Evolutionary conservation across 306 rosid species (phyloP).

Genomic region (Amphicarpaea edgeworthii): DNA sequence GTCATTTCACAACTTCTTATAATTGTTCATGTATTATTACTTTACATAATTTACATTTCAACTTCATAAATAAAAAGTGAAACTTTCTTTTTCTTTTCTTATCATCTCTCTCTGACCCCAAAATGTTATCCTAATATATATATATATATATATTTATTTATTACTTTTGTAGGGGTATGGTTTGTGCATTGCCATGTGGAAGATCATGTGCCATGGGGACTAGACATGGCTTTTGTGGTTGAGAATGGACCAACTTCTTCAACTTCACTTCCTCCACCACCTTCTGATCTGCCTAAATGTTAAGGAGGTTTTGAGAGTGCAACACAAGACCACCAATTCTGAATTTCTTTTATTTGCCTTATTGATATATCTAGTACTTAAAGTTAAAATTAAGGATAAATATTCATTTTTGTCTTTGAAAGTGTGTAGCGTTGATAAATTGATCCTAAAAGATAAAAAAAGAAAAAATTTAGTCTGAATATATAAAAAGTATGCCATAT

Average conservation of each 20-base stretch:
- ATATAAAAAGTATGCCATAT: too few relatives aligned
- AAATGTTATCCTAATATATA: neutral
- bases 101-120: neutral
- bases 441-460: too few relatives aligned
- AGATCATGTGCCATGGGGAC: constrained; percentile 64
- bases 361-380: neutral
- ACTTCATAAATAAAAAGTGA: neutral
- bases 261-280: constrained; percentile 65
- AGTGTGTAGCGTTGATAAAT: too few relatives aligned
- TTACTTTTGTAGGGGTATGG: constrained; percentile 51
- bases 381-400: too few relatives aligned
- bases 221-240: constrained; percentile 55
- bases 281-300: constrained; percentile 61
- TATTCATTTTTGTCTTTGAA: too few relatives aligned
- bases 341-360: neutral
- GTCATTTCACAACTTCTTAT: neutral
- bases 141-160: neutral
- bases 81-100: neutral
- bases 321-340: neutral
- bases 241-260: constrained; percentile 46
- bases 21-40: neutral
- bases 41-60: neutral
- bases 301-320: neutral
- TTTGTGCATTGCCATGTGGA: constrained; percentile 65
- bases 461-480: too few relatives aligned